These are phyloP conservation scores for Vigna unguiculata DNA, from an alignment of 306 rosid species.

Conservation along the genomic window DNA sequence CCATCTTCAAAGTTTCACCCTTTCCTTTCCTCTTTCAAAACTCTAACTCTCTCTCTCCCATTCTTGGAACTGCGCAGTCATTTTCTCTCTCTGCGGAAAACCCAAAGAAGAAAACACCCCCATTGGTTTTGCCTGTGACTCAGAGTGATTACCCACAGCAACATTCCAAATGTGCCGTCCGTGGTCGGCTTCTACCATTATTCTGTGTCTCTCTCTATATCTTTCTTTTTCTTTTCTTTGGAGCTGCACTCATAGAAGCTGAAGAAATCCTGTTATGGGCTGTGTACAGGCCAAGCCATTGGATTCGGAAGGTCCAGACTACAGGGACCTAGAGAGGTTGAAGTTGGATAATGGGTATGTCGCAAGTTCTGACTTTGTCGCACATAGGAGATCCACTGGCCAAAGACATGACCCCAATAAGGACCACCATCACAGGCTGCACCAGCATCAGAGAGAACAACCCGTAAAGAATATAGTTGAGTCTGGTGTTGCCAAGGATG, in stretches of 20 bases:
- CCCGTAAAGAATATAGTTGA: slow-evolving; percentile 37
- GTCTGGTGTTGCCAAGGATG: slow-evolving; percentile 37
- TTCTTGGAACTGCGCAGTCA: slow-evolving; percentile 31
- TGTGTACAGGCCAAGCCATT: slow-evolving; percentile 71
- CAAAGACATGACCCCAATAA: slow-evolving; percentile 38
- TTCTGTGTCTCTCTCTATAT: slow-evolving; percentile 34
- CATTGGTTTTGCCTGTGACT: slow-evolving; percentile 26
- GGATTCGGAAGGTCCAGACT: slow-evolving; percentile 45
- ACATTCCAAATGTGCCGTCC: slow-evolving; percentile 73
- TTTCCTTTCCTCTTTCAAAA: background rate
- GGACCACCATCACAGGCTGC: slow-evolving; percentile 7
- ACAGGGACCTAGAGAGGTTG: slow-evolving; percentile 53
- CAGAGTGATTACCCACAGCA: slow-evolving; percentile 1
- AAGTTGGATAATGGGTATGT: slow-evolving; percentile 69
- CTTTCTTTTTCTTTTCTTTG: slow-evolving; percentile 17
- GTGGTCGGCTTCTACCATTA: slow-evolving; percentile 61
- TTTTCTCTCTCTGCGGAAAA: slow-evolving; percentile 54
- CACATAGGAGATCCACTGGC: slow-evolving; percentile 62
- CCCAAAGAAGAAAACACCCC: slow-evolving; percentile 39
- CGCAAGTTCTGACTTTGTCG: slow-evolving; percentile 42
- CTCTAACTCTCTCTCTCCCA: background rate
- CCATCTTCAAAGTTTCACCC: background rate
- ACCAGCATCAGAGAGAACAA: slow-evolving; percentile 20
- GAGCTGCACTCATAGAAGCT: slow-evolving; percentile 1
- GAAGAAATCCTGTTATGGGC: slow-evolving; percentile 58